Evolutionary conservation across 1,284 basidiomycete species (phyloP).

Genomic region (Heterobasidion parviporum): DNA sequence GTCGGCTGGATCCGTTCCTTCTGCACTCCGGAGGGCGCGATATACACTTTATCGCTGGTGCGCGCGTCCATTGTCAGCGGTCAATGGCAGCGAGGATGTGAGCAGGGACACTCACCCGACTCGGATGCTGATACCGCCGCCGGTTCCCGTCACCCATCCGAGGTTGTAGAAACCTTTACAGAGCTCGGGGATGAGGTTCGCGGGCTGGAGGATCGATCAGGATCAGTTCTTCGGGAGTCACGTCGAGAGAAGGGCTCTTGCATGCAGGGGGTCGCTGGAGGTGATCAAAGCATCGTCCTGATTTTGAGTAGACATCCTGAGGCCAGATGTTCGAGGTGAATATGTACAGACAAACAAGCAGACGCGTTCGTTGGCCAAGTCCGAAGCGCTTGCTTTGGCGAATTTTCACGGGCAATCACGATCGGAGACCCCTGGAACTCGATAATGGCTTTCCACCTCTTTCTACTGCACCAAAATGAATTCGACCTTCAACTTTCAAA

Average conservation of each 20-base stretch:
- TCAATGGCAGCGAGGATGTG: not conserved
- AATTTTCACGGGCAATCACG: no score
- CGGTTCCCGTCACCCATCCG: conserved; percentile 59
- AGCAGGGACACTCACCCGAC: conserved; percentile 37
- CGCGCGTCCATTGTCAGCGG: not conserved
- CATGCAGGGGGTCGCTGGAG: conserved; percentile 37
- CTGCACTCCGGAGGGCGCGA: conserved; percentile 83
- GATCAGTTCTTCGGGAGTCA: not conserved
- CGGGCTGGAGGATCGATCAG: conserved; percentile 42
- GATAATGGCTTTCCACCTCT: no score
- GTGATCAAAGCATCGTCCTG: conserved; percentile 4
- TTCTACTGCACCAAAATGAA: no score
- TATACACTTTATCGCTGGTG: conserved; percentile 67
- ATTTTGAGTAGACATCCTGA: not conserved
- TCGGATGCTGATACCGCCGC: conserved; percentile 64
- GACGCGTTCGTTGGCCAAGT: no score
- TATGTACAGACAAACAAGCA: not conserved
- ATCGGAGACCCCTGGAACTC: no score
- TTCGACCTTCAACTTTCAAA: no score
- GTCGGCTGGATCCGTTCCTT: conserved; percentile 76
- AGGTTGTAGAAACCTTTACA: conserved; percentile 58
- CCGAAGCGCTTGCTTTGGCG: no score
- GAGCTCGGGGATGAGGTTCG: conserved; percentile 74
- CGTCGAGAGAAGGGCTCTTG: conserved; percentile 16
- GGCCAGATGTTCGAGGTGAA: not conserved